These are phyloP conservation scores for Mucor lusitanicus DNA, from an alignment of 371 early-diverging fungal species.

Conservation along the genomic window DNA sequence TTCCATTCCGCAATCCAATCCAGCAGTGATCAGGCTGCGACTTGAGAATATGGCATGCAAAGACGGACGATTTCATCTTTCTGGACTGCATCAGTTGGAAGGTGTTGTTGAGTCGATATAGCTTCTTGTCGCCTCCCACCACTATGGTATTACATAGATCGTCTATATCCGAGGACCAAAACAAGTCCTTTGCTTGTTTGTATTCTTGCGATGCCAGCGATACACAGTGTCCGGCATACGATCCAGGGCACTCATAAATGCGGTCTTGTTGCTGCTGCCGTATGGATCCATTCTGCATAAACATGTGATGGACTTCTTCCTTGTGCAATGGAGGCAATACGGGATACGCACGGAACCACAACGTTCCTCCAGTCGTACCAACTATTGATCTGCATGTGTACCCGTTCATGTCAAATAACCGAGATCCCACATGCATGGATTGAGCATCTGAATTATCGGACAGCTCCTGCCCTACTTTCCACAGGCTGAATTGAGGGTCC, in stretches of 20 bases:
- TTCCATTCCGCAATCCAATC: constrained; percentile 31
- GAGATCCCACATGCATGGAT: neutral
- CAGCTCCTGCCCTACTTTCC: constrained; percentile 9
- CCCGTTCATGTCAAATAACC: neutral
- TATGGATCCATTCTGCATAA: neutral
- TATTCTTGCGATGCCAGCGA: neutral
- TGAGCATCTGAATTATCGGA: neutral
- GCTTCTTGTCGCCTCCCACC: constrained; percentile 25
- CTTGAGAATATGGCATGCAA: constrained; percentile 8
- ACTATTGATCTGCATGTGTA: neutral
- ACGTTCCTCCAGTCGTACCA: constrained; percentile 1
- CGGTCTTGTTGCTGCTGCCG: neutral
- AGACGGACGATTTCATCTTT: constrained; percentile 19
- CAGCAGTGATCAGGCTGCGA: constrained; percentile 10
- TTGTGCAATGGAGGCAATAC: neutral
- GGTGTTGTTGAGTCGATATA: constrained; percentile 15
- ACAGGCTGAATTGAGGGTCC: constrained; percentile 29
- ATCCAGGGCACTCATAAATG: neutral
- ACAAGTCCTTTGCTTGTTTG: constrained; percentile 15
- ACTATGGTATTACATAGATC: constrained; percentile 4
- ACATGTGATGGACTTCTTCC: neutral
- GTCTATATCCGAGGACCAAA: constrained; percentile 20
- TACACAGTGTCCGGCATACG: neutral
- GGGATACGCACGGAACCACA: constrained; percentile 7
- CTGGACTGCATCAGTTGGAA: neutral